Evolutionary conservation across 306 rosid species (phyloP), one percentile per base, ranked within the genome.

Genomic region (Lupinus albus): DNA sequence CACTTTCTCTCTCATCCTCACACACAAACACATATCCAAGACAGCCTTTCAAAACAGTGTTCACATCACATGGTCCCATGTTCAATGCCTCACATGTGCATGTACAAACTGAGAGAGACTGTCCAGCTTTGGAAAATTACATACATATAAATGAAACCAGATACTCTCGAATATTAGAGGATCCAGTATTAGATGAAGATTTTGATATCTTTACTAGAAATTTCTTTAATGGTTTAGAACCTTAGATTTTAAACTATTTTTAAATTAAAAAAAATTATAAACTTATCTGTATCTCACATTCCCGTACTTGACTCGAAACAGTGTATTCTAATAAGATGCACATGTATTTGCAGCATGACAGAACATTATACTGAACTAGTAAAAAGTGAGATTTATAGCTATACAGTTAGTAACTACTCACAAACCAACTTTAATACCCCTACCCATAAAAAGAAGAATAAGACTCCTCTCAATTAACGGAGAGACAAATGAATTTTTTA

Each of bases 1-100:
- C 73, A 63, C 74, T 76, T 62, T 42, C 50, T 20, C 25, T 20
- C 25, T 56, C 71, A 59, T 44, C 33, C 69, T 12, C 60, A 53
- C 53, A 74, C 38, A 67, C 17, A 72, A 12, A 57, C 76, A 72
- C 61, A 71, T 44, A 71, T 44, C 61, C 47, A 77, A 76, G 78
- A 74, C 83, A 76, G 85, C 77, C 79, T 83, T 79, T 82, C 79
- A 77, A 77, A 78, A 55, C 89, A 68, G 66, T 69, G 62, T 68
- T 39, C 91, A 81, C 91, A 86, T 39, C 91, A 81, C 91, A 86
- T 88, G 92, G 92, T 81, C 86, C 79, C 86, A 56, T 16, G 73
- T 50, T 81, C 57, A 69, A 49, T 4, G 30, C 47, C 57, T 79
- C 89, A 85, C 89, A 81, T 80, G 84, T 55, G 56, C 92, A 87